Base-by-base conservation (phyloP, 805 yeast species). In the Candida dajiaensis region DNA sequence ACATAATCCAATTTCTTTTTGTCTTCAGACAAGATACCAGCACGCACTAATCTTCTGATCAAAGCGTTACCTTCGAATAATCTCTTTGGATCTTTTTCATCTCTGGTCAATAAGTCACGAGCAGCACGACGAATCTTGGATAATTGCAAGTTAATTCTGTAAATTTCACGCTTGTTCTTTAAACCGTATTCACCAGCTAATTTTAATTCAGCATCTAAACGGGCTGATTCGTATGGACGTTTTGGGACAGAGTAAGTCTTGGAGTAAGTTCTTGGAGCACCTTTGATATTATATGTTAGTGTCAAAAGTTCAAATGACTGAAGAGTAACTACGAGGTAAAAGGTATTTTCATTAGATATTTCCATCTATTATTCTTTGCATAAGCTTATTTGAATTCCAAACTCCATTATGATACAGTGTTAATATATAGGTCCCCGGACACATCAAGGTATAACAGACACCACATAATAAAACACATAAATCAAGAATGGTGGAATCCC, bases 91-190 rank as follows among this genome's bases (percentile, higher is more conserved):
- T 94, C 99, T 85, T 94, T 94, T 83, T 94, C 99, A 70, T 94
- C 99, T 82, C 97, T 89, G 82, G 99, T 94, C 77, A 94, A 85
- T 69, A 94, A 81, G 71, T 94, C 98, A 86, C 99, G 96, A 72
- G 99, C 99, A 75, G 99, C 99, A 82, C 99, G 89, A 82, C 99
- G 90, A 73, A 94, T 92, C 85, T 94, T 94, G 59, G 99, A 94
- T 71, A 94, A 87, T 81, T 94, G 98, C 84, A 86, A 88, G 75
- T 95, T 95, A 74, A 94, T 90, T 86, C 99, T 89, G 95, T 94
- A 94, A 76, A 94, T 89, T 80, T 94, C 99, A 75, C 95, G 88
- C 92, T 94, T 94, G 97, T 94, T 94, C 82, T 89, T 92, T 73
- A 94, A 85, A 84, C 99, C 99, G 86, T 78, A 90, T 78, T 94